These are phyloP conservation scores for Beauveria varroae DNA, from an alignment of 2,329 filamentous ascomycete genomes.

Conservation along the genomic window DNA sequence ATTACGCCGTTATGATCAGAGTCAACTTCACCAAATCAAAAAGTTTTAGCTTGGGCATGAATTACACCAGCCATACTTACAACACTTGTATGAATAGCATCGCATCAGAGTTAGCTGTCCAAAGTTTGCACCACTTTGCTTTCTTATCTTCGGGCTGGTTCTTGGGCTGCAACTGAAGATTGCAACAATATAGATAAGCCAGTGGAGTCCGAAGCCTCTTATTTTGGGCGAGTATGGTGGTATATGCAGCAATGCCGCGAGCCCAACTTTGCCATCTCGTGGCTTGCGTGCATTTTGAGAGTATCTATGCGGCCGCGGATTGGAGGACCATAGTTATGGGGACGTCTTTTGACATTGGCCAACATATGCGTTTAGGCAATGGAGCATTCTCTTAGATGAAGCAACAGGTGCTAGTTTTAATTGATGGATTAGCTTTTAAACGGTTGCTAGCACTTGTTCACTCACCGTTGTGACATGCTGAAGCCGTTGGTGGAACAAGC, in stretches of 20 bases:
- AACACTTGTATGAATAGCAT: slow-evolving; percentile 14
- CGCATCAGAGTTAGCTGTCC: slow-evolving; percentile 12
- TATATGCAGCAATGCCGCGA: not conserved
- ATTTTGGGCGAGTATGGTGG: not conserved
- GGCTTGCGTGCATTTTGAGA: not conserved
- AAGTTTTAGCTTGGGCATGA: slow-evolving; percentile 13
- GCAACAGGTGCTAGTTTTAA: slow-evolving; percentile 8
- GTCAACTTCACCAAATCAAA: slow-evolving; percentile 8
- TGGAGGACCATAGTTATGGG: not conserved
- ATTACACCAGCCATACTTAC: slow-evolving; percentile 13
- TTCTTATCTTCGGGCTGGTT: not conserved
- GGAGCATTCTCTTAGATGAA: slow-evolving; percentile 5
- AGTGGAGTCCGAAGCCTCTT: slow-evolving; percentile 1
- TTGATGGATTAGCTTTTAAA: slow-evolving; percentile 7
- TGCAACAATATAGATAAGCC: slow-evolving; percentile 6
- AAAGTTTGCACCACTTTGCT: slow-evolving; percentile 6
- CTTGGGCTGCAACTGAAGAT: not conserved
- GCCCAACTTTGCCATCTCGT: not conserved
- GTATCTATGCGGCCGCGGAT: slow-evolving; percentile 1
- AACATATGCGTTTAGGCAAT: not conserved
- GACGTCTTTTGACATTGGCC: not conserved
- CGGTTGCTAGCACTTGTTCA: not conserved
- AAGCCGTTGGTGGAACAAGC: not conserved
- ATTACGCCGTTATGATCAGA: slow-evolving; percentile 7
- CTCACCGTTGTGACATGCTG: not conserved